Base-by-base conservation (phyloP, 2,329 filamentous ascomycete genomes). In the Aspergillus terreus region DNA sequence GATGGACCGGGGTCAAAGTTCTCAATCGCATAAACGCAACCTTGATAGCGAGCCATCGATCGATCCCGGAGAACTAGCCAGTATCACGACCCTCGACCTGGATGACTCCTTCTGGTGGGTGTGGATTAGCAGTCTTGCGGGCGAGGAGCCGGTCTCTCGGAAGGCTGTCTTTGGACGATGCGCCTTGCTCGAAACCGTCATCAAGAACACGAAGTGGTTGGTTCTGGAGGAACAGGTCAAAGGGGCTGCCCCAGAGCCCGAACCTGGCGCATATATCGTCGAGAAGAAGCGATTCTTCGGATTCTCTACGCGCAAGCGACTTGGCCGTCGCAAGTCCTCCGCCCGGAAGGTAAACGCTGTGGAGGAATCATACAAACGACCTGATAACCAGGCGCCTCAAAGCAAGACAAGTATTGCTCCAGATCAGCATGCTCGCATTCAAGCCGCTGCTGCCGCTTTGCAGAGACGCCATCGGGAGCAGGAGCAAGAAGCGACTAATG, bases 41-140 rank as follows among this genome's bases (percentile, higher is more conserved):
- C 75, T 90, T n/a, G 85, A 91, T 58, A 80, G 79, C 12, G 84
- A 88, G 49, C 73, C 73, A 21, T 78, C 83, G 38, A 77, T 96
- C 0, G 91, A 96, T 58, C 94, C 92, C 0, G 94, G 91, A 47
- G 94, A 99, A 77, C 80, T 99, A 51, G 94, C 94, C 27, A 97
- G 91, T 67, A 96, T 99, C 65, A 88, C 83, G 21, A 82, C 82
- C 35, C 82, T 97, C 51, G 86, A 94, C 56, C 78, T 99, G 4
- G 94, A 99, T 62, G 92, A 97, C 68, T 87, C 91, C 1, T 99
- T 99, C 71, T 99, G 94, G 94, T 97, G 94, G 92, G 94, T 97
- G 4, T 99, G 94, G 94, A 97, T 99, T 80, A 95, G 85, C 61
- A 97, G 92, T 78, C 76, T 99, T 63, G 91, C 92, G 1, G 88